A percentile compares a stretch with the other conserved stretches of the same genome.
Conservation (phyloP, 192 early-diverging fungal genomes). For the Coemansia sp. region DNA sequence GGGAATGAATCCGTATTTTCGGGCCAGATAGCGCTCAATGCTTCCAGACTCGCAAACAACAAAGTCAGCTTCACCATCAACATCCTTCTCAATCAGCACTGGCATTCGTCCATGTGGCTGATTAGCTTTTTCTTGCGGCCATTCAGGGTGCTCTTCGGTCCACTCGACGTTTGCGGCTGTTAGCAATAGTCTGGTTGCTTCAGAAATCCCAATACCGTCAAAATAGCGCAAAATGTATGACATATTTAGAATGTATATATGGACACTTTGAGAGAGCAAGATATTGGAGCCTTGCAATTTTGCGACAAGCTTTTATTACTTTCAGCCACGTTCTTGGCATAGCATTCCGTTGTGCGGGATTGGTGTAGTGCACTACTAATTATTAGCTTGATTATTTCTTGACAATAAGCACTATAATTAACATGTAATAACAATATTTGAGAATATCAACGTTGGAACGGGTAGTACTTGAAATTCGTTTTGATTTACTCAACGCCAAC, state of each 20-base stretch:
- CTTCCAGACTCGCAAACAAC: conserved; percentile 45
- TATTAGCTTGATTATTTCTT: no score
- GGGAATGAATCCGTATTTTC: conserved; percentile 45
- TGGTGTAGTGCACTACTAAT: no score
- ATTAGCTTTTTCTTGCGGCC: conserved; percentile 53
- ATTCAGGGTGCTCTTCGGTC: conserved; percentile 51
- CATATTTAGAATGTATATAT: background rate
- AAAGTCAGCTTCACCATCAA: conserved; percentile 32
- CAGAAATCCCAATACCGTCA: conserved; percentile 23
- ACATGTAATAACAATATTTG: no score
- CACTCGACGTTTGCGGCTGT: conserved; percentile 40
- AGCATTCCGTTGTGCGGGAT: no score
- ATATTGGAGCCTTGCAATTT: background rate
- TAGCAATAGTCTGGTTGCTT: conserved; percentile 47
- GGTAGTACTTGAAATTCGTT: conserved; percentile 37
- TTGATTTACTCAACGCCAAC: conserved; percentile 40
- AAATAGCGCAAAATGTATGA: conserved; percentile 46
- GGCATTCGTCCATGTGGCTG: conserved; percentile 58
- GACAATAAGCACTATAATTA: no score
- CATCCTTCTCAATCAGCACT: conserved; percentile 51
- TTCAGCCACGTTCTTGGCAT: no score
- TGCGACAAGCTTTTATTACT: background rate
- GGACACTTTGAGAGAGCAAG: background rate
- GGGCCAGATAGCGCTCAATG: conserved; percentile 58
- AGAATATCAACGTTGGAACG: no score